These are phyloP conservation scores for Curvularia verruculosa DNA, from an alignment of 2,329 filamentous ascomycete genomes.

Conservation along the genomic window DNA sequence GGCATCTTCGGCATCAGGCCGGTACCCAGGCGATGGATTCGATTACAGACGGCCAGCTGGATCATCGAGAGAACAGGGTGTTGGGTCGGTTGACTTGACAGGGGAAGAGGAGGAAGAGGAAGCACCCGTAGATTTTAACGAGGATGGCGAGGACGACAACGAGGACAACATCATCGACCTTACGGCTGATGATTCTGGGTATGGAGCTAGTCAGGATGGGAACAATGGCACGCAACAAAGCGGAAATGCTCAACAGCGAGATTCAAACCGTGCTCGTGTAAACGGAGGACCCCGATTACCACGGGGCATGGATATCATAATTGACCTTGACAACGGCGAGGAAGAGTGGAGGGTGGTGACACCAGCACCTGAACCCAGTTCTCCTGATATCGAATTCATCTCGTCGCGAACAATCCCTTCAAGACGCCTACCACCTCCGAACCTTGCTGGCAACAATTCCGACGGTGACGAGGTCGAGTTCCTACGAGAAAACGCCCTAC, in stretches of 20 bases:
- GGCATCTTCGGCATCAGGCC: slow-evolving; percentile 37
- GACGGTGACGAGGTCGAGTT: slow-evolving; percentile 43
- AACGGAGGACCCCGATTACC: slow-evolving; percentile 47
- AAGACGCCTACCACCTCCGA: slow-evolving; percentile 12
- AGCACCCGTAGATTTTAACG: slow-evolving; percentile 20
- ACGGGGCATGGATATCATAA: slow-evolving; percentile 52
- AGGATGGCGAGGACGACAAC: neutral
- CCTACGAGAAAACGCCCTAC: slow-evolving; percentile 30
- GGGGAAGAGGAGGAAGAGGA: slow-evolving; percentile 17
- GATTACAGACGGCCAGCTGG: slow-evolving; percentile 61
- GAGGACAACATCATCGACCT: slow-evolving; percentile 37
- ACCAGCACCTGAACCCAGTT: slow-evolving; percentile 28
- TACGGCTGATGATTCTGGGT: slow-evolving; percentile 37
- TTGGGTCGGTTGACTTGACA: slow-evolving; percentile 51
- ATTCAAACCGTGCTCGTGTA: slow-evolving; percentile 7
- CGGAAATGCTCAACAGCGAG: slow-evolving; percentile 1
- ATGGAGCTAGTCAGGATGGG: slow-evolving; percentile 20
- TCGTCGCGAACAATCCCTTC: slow-evolving; percentile 38
- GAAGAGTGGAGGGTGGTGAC: slow-evolving; percentile 36
- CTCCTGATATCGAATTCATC: slow-evolving; percentile 60
- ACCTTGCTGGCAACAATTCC: slow-evolving; percentile 14
- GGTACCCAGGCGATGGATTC: slow-evolving; percentile 60
- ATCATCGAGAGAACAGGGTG: slow-evolving; percentile 28
- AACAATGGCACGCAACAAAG: slow-evolving; percentile 1
- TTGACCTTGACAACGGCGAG: slow-evolving; percentile 47